phyloP scores from a whole-genome alignment of 2,329 filamentous ascomycete genomes.

The Verticillium longisporum region DNA sequence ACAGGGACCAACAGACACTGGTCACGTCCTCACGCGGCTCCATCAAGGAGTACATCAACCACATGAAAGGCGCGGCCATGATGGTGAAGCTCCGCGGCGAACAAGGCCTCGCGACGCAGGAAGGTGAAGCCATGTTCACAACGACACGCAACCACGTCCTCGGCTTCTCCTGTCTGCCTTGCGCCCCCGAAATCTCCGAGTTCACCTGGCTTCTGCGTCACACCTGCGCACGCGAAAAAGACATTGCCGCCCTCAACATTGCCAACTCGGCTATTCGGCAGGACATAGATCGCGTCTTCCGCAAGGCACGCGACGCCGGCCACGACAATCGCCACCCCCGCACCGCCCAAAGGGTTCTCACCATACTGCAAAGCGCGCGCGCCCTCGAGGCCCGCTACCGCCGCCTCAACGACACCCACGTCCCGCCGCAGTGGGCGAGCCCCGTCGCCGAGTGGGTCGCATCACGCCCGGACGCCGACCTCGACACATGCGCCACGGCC shows the following conservation, averaged over 20 bases:
- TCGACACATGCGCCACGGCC: conserved; percentile 4
- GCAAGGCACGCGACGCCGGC: not conserved
- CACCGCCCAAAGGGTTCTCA: conserved; percentile 8
- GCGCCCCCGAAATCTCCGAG: conserved; percentile 10
- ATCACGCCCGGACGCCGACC: conserved; percentile 8
- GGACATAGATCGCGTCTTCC: conserved; percentile 10
- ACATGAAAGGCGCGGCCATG: conserved; percentile 15
- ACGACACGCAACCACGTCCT: conserved; percentile 15
- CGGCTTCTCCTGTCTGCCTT: conserved; percentile 13
- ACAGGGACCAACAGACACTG: conserved; percentile 5
- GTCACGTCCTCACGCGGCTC: conserved; percentile 8
- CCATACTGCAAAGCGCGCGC: conserved; percentile 8
- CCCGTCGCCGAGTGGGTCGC: conserved; percentile 7
- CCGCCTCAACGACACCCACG: conserved; percentile 10
- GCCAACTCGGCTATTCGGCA: conserved; percentile 13
- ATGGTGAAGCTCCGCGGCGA: conserved; percentile 14
- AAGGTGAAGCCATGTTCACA: conserved; percentile 14
- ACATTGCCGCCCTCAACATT: conserved; percentile 13
- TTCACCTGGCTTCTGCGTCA: conserved; percentile 14
- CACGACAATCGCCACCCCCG: conserved; percentile 5
- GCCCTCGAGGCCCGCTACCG: conserved; percentile 9
- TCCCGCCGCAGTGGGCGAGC: conserved; percentile 8
- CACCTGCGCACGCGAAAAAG: conserved; percentile 10
- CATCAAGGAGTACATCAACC: conserved; percentile 13
- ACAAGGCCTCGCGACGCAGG: conserved; percentile 10